Conservation (phyloP, 1,139 yeast species). For the Wickerhamomyces sp. region DNA sequence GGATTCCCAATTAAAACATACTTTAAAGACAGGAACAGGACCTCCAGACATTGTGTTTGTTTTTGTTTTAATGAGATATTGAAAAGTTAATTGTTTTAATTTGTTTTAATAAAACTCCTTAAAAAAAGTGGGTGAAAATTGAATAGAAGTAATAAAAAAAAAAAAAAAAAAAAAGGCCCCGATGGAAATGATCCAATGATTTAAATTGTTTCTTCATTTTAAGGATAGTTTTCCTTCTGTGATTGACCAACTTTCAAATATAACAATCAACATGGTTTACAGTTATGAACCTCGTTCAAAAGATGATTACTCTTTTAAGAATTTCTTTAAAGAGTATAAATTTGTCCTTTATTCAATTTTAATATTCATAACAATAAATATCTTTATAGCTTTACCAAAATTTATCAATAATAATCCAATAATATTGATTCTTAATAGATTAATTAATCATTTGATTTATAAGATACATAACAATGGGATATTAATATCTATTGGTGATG, state of each 20-base stretch:
- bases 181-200: background rate
- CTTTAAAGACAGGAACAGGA: constrained; percentile 17
- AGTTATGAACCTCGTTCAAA: background rate
- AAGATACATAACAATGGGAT: background rate
- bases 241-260: too few species aligned
- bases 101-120: background rate
- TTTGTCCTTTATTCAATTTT: too few species aligned
- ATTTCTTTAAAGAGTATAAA: background rate
- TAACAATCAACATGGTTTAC: too few species aligned
- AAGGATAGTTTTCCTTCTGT: too few species aligned
- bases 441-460: background rate
- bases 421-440: background rate
- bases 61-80: background rate
- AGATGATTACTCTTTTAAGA: background rate
- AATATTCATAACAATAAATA: too few species aligned
- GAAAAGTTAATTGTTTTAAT: background rate
- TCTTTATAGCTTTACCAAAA: background rate
- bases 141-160: too few species aligned
- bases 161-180: background rate
- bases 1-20: constrained; percentile 1
- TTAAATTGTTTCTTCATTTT: too few species aligned
- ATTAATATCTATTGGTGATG: too few species aligned
- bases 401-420: background rate
- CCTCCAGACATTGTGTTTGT: constrained; percentile 10
- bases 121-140: too few species aligned